These are phyloP conservation scores for Coprinellus micaceus DNA, from an alignment of 768 basidiomycete genomes.

Conservation along the genomic window DNA sequence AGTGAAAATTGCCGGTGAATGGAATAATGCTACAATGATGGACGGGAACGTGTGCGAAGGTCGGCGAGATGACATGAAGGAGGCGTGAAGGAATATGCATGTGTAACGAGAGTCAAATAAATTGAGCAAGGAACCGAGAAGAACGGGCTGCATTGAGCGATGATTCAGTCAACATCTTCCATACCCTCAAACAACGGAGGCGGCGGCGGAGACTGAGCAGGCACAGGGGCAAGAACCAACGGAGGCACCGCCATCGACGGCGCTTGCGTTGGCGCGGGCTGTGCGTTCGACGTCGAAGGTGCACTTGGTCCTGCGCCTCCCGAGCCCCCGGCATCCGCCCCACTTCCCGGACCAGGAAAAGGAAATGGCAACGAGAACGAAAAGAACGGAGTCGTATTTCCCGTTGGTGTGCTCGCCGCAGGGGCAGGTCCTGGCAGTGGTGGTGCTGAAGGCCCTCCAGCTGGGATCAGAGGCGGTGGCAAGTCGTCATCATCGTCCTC, in stretches of 20 bases:
- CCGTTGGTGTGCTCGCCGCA: slow-evolving; percentile 3
- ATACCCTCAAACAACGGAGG: slow-evolving; percentile 10
- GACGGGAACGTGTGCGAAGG: too few species aligned
- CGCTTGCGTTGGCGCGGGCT: background rate
- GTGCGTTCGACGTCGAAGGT: background rate
- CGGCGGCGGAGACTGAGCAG: background rate
- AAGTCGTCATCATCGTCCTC: too few species aligned
- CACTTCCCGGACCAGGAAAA: too few species aligned
- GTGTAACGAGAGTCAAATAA: too few species aligned
- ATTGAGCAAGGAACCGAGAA: too few species aligned
- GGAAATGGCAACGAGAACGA: background rate
- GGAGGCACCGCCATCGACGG: background rate
- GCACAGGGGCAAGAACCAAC: too few species aligned
- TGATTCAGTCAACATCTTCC: slow-evolving; percentile 23
- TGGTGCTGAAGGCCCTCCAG: background rate
- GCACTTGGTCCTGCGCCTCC: background rate
- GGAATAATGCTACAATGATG: too few species aligned
- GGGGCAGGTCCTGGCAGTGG: slow-evolving; percentile 7
- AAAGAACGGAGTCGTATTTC: background rate
- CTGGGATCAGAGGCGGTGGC: too few species aligned
- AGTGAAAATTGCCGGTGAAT: too few species aligned
- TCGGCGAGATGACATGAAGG: too few species aligned
- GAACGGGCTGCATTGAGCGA: background rate
- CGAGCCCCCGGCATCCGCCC: too few species aligned
- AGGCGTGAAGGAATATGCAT: too few species aligned